phyloP scores from a whole-genome alignment of 129 eudicot genomes.

The Flaveria linearis region DNA sequence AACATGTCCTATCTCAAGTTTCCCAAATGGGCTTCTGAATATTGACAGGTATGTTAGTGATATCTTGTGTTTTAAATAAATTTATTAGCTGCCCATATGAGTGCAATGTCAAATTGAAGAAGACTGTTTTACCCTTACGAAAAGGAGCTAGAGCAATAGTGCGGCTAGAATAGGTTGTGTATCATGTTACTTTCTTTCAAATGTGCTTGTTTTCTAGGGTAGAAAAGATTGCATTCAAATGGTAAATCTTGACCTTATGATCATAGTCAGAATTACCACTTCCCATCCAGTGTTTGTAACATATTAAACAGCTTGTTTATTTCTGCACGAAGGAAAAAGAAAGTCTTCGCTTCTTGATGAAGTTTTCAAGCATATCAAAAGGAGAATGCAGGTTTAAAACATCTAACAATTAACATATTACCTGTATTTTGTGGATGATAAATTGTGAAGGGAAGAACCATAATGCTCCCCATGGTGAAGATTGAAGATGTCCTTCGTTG shows the following conservation, averaged over 20 bases:
- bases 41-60: constrained; percentile 51
- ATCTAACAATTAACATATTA: neutral
- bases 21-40: constrained; percentile 44
- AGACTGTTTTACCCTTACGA: constrained; percentile 3
- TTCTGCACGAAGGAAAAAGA: constrained; percentile 7
- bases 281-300: constrained; percentile 14
- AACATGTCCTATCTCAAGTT: constrained; percentile 82
- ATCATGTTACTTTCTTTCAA: neutral
- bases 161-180: constrained; percentile 8
- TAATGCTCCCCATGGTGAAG: constrained; percentile 1
- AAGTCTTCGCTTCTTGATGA: neutral
- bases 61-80: neutral
- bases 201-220: constrained; percentile 12
- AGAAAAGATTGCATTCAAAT: neutral
- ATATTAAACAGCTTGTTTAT: neutral
- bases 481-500: neutral
- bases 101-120: neutral
- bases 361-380: neutral
- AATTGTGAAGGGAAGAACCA: constrained; percentile 6
- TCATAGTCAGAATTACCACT: neutral
- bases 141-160: neutral
- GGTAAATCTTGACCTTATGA: neutral
- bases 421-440: constrained; percentile 13
- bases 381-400: neutral
- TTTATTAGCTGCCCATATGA: too few relatives aligned